A percentile compares a stretch with the other conserved stretches of the same genome.
These are phyloP conservation scores for Neopestalotiopsis clavispora DNA, from an alignment of 2,329 filamentous ascomycete genomes.

Conservation along the genomic window DNA sequence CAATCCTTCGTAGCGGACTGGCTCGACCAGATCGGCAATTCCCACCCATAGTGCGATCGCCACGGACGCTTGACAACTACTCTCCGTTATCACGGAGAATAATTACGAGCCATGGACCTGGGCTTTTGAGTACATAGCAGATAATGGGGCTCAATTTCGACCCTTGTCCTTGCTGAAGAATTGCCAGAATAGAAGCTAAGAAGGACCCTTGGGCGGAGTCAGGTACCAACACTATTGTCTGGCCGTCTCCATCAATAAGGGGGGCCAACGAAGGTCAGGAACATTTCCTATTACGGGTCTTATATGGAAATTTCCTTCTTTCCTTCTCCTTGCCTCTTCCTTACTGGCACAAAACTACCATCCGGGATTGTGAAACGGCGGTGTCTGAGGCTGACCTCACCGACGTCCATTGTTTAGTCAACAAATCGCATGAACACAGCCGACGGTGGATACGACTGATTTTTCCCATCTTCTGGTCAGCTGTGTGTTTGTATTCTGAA, in stretches of 20 bases:
- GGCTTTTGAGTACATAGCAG: neutral
- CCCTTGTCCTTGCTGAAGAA: constrained; percentile 13
- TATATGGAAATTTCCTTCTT: neutral
- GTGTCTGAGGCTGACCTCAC: constrained; percentile 1
- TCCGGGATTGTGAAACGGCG: neutral
- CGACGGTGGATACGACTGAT: constrained; percentile 1
- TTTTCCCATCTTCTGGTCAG: neutral
- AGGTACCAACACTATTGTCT: neutral
- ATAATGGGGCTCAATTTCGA: constrained; percentile 5
- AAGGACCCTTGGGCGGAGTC: neutral
- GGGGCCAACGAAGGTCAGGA: neutral
- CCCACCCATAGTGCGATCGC: constrained; percentile 7
- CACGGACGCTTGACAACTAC: neutral
- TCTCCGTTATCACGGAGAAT: constrained; percentile 13
- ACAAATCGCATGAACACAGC: neutral
- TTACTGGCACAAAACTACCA: neutral
- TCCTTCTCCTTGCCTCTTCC: neutral
- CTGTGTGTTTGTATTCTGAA: neutral
- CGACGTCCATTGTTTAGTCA: neutral
- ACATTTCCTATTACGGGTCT: neutral
- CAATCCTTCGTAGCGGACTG: neutral
- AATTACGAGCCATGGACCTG: neutral
- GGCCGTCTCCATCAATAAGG: neutral
- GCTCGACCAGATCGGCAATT: neutral
- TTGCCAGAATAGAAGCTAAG: neutral